phyloP scores from a whole-genome alignment of 202 grass and related monocot genomes.

The Panicum virgatum region DNA sequence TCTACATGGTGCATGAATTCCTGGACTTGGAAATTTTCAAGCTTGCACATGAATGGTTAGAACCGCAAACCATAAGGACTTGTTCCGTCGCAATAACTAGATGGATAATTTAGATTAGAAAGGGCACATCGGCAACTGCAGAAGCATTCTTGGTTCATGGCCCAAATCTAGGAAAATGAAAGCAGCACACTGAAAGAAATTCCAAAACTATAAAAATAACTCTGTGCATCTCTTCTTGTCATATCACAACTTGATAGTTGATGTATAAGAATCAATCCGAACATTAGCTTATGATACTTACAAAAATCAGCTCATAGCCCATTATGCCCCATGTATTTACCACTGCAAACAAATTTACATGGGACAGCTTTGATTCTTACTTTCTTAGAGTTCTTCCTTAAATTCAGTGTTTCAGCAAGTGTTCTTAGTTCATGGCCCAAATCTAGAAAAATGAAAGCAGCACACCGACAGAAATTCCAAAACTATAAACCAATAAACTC shows the following conservation, averaged over 20 bases:
- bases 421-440: not conserved
- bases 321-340: not conserved
- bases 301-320: too few relatives aligned
- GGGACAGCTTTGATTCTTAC: not conserved
- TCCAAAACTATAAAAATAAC: not conserved
- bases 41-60: not conserved
- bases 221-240: not conserved
- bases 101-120: not conserved
- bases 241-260: not conserved
- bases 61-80: not conserved
- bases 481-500: not conserved
- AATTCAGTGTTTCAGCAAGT: not conserved
- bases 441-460: not conserved
- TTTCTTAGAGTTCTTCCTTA: conserved; percentile 17
- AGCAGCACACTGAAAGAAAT: not conserved
- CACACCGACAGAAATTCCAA: not conserved
- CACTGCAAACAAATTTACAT: not conserved
- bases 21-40: not conserved
- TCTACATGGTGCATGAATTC: not conserved
- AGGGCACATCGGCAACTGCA: not conserved
- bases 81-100: not conserved
- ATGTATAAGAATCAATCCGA: not conserved
- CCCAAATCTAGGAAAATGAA: not conserved
- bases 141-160: not conserved
- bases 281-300: not conserved